Percentiles rank a stretch among this genome's conserved stretches.
phyloP scores from a whole-genome alignment of 306 rosid genomes.

The Vicia faba region DNA sequence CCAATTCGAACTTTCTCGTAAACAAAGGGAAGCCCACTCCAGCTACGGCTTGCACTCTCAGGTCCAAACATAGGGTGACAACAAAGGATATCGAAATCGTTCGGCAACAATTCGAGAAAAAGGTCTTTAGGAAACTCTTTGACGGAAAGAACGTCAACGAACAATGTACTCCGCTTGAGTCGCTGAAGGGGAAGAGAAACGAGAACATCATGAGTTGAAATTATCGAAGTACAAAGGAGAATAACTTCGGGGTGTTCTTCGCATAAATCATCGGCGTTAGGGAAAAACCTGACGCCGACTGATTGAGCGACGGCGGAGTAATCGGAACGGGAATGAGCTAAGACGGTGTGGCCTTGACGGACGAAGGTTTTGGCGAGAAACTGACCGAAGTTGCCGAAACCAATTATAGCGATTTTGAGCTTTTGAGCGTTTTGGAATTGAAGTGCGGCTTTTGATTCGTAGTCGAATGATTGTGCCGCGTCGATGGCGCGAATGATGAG shows the following conservation, averaged over 20 bases:
- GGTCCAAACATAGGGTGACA: conserved; percentile 95
- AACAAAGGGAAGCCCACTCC: conserved; percentile 58
- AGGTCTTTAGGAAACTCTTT: conserved; percentile 71
- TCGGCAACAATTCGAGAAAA: conserved; percentile 49
- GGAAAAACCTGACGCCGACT: conserved; percentile 63
- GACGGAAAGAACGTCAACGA: conserved; percentile 86
- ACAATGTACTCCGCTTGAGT: conserved; percentile 66
- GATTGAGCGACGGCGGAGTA: conserved; percentile 44
- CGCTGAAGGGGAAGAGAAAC: conserved; percentile 65
- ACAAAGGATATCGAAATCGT: conserved; percentile 63
- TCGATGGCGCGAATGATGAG: conserved; percentile 55
- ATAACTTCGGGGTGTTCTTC: conserved; percentile 84
- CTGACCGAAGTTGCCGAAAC: conserved; percentile 85
- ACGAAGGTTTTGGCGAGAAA: conserved; percentile 70
- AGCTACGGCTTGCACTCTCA: conserved; percentile 51
- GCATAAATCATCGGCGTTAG: conserved; percentile 67
- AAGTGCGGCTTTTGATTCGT: conserved; percentile 61
- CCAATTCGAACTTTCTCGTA: conserved; percentile 73
- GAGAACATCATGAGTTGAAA: conserved; percentile 61
- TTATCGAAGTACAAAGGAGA: conserved; percentile 68
- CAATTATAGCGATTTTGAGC: conserved; percentile 68
- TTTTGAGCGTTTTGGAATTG: conserved; percentile 47
- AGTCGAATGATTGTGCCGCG: conserved; percentile 71
- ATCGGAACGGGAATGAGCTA: conserved; percentile 76
- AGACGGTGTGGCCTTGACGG: conserved; percentile 72